Evolutionary conservation across 2,329 filamentous ascomycete species (phyloP).

Genomic region (Ustulina deusta): DNA sequence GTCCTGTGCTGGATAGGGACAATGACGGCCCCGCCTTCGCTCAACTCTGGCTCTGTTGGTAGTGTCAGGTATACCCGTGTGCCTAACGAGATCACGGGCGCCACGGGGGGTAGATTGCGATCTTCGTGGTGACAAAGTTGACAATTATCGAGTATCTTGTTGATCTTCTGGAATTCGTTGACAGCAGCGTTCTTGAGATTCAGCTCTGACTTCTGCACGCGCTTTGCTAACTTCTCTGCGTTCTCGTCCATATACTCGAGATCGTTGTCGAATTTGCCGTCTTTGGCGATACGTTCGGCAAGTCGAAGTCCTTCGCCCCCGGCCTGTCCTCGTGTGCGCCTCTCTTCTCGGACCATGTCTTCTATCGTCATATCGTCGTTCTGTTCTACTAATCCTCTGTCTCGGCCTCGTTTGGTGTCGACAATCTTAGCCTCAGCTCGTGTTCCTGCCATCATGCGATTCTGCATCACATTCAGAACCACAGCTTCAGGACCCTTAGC

Average conservation of each 20-base stretch:
- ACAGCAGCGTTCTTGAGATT: slow-evolving; percentile 91
- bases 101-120: slow-evolving; percentile 76
- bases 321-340: slow-evolving; percentile 80
- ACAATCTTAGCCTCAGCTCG: slow-evolving; percentile 81
- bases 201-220: slow-evolving; percentile 87
- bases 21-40: slow-evolving; percentile 85
- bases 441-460: slow-evolving; percentile 82
- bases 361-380: slow-evolving; percentile 97
- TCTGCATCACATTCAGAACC: slow-evolving; percentile 88
- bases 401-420: slow-evolving; percentile 82
- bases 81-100: slow-evolving; percentile 86
- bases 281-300: slow-evolving; percentile 93
- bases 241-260: slow-evolving; percentile 99
- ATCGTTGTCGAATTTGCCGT: slow-evolving; percentile 89
- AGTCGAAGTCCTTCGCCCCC: slow-evolving; percentile 85
- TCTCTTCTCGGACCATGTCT: slow-evolving; percentile 96
- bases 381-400: slow-evolving; percentile 86
- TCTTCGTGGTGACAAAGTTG: slow-evolving; percentile 95
- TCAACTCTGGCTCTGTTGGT: slow-evolving; percentile 88
- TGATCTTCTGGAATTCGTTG: slow-evolving; percentile 89
- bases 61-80: slow-evolving; percentile 90
- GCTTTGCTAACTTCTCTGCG: slow-evolving; percentile 85
- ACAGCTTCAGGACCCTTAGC: slow-evolving; percentile 74
- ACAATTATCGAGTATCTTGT: slow-evolving; percentile 85
- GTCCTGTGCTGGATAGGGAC: slow-evolving; percentile 87